Conservation (phyloP, 148 eudicot genomes). For the Fagopyrum homotropicum region DNA sequence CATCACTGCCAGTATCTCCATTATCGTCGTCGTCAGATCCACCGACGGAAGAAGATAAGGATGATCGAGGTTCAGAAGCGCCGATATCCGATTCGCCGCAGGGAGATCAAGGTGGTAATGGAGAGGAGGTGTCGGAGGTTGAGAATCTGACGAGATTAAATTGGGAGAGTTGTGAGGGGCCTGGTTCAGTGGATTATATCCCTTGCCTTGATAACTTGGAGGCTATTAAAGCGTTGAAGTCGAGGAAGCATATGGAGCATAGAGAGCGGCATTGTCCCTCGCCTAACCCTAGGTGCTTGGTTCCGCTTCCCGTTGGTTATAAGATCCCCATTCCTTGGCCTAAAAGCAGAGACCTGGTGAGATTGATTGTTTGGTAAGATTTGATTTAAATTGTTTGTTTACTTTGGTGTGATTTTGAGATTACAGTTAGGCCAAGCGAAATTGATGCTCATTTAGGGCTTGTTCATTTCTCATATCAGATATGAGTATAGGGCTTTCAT, state of each 20-base stretch:
- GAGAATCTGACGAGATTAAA: constrained; percentile 26
- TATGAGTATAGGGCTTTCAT: neutral
- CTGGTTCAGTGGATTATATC: constrained; percentile 57
- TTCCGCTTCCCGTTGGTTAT: constrained; percentile 68
- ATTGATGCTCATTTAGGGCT: neutral
- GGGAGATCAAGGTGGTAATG: neutral
- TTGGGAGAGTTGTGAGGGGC: constrained; percentile 55
- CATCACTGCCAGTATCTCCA: constrained; percentile 3
- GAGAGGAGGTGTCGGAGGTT: constrained; percentile 18
- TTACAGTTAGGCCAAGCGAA: neutral
- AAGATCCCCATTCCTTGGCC: constrained; percentile 82
- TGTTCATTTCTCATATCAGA: too few relatives aligned
- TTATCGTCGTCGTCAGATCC: neutral
- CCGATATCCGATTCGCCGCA: neutral
- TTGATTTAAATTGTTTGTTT: constrained; percentile 17
- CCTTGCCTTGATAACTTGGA: constrained; percentile 80
- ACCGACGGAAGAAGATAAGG: neutral
- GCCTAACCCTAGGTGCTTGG: constrained; percentile 39
- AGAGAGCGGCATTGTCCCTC: constrained; percentile 83
- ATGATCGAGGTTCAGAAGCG: neutral
- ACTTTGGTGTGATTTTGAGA: neutral
- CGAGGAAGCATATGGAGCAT: constrained; percentile 82
- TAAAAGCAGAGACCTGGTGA: constrained; percentile 98
- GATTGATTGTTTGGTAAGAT: constrained; percentile 74
- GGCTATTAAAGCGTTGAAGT: constrained; percentile 54